Evolutionary conservation across 805 yeast genomes (phyloP).

Genomic region (Yamadazyma olivae): DNA sequence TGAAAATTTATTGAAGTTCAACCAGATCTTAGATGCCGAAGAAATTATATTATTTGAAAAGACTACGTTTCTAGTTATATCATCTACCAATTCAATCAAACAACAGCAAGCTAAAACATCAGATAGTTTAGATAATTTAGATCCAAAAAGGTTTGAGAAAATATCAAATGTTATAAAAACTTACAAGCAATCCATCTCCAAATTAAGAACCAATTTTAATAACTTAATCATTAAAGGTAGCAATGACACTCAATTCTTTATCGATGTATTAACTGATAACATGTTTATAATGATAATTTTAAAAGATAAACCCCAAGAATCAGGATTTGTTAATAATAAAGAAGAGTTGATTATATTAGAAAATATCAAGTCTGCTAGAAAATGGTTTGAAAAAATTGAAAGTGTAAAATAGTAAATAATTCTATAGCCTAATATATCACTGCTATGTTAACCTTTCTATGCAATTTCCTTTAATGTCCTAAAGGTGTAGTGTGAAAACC

Average conservation of each 20-base stretch:
- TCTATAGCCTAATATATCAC: not conserved
- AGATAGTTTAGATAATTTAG: slow-evolving; percentile 39
- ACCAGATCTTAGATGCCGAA: slow-evolving; percentile 73
- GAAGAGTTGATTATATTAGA: slow-evolving; percentile 50
- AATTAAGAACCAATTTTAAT: slow-evolving; percentile 79
- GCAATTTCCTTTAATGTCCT: too few relatives aligned
- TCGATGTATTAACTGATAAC: slow-evolving; percentile 57
- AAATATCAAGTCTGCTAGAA: slow-evolving; percentile 55
- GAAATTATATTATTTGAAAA: slow-evolving; percentile 91
- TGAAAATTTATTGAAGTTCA: slow-evolving; percentile 68
- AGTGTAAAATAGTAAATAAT: slow-evolving; percentile 10
- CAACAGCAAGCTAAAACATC: slow-evolving; percentile 17
- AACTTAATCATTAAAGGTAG: slow-evolving; percentile 68
- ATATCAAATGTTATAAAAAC: slow-evolving; percentile 92
- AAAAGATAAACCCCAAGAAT: slow-evolving; percentile 32
- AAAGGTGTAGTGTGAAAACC: too few relatives aligned
- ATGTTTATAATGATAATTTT: slow-evolving; percentile 61
- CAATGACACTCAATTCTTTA: slow-evolving; percentile 43
- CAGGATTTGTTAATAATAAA: slow-evolving; percentile 20
- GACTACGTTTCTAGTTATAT: slow-evolving; percentile 83
- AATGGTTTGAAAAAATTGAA: slow-evolving; percentile 49
- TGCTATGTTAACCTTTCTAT: too few relatives aligned
- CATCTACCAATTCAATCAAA: slow-evolving; percentile 49
- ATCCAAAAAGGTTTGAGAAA: slow-evolving; percentile 92
- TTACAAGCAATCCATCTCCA: slow-evolving; percentile 87